Evolutionary conservation across 163 green algal species (phyloP).

Genomic region (Scenedesmus sp.): DNA sequence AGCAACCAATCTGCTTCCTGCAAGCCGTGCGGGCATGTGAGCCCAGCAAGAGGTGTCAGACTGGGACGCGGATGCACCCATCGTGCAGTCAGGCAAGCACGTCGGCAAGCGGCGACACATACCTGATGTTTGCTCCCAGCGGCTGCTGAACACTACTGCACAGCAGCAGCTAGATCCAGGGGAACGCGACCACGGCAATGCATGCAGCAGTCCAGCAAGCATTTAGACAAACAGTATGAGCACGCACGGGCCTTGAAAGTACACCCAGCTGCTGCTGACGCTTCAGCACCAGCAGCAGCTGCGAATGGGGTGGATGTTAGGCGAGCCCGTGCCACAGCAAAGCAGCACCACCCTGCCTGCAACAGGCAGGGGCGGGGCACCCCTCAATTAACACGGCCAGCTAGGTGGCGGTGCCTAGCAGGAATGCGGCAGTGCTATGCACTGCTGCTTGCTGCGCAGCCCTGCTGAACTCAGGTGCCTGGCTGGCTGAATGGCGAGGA

Average conservation of each 20-base stretch:
- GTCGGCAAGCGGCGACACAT: no score
- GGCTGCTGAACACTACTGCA: no score
- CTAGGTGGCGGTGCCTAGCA: not conserved
- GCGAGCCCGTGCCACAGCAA: not conserved
- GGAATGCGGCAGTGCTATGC: not conserved
- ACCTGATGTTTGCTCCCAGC: no score
- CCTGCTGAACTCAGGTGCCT: not conserved
- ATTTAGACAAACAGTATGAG: not conserved
- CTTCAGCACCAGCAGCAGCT: not conserved
- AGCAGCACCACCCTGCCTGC: not conserved
- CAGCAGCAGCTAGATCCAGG: no score
- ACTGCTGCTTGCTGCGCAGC: not conserved
- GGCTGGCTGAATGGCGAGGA: not conserved
- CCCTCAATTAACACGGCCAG: not conserved
- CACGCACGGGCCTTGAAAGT: no score
- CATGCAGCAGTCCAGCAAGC: no score
- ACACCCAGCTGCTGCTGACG: not conserved
- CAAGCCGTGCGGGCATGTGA: no score
- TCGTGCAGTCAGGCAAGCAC: no score
- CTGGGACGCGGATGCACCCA: no score
- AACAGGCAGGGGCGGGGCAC: not conserved
- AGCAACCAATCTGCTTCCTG: no score
- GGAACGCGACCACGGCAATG: no score
- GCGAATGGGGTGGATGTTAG: not conserved
- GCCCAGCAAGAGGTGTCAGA: no score